Percentiles rank a stretch among this genome's conserved stretches.
These are phyloP conservation scores for Breynia disticha DNA, from an alignment of 441 rosid genomes.

Conservation along the genomic window DNA sequence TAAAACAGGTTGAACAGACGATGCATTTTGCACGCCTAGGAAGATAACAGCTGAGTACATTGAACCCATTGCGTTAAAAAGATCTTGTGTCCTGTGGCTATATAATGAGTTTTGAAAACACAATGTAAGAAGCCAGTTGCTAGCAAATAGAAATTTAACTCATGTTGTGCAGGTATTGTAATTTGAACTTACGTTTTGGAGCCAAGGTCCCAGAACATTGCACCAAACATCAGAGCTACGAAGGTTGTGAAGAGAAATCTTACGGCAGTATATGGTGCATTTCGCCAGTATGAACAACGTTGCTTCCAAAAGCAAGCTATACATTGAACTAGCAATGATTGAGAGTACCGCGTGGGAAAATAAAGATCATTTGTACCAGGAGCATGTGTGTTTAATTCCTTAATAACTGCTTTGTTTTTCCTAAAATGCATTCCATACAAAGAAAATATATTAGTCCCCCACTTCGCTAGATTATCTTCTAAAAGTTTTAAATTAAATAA, in stretches of 20 bases:
- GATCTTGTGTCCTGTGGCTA: conserved; percentile 33
- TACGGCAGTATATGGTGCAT: conserved; percentile 69
- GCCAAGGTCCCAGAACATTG: conserved; percentile 79
- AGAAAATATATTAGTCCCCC: not conserved
- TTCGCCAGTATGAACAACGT: conserved; percentile 74
- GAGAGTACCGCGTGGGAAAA: conserved; percentile 53
- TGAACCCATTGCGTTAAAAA: conserved; percentile 57
- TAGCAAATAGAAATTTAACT: not conserved
- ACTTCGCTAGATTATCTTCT: not conserved
- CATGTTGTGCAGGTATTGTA: not conserved
- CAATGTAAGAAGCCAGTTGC: not conserved
- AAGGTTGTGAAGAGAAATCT: conserved; percentile 52
- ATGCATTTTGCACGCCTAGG: conserved; percentile 50
- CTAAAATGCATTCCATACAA: conserved; percentile 20
- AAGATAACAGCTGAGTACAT: conserved; percentile 56
- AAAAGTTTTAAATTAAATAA: not conserved
- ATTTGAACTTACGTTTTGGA: conserved; percentile 37
- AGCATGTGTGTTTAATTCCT: conserved; percentile 44
- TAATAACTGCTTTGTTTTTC: conserved; percentile 62
- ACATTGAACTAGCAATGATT: conserved; percentile 49
- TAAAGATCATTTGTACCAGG: conserved; percentile 51
- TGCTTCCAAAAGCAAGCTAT: conserved; percentile 84
- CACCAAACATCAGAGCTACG: conserved; percentile 64
- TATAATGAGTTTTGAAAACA: not conserved
- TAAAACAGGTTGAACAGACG: conserved; percentile 50